Evolutionary conservation across 371 early-diverging fungal genomes (phyloP), one percentile per base, ranked within the genome.

Genomic region (Rhizopus arrhizus): DNA sequence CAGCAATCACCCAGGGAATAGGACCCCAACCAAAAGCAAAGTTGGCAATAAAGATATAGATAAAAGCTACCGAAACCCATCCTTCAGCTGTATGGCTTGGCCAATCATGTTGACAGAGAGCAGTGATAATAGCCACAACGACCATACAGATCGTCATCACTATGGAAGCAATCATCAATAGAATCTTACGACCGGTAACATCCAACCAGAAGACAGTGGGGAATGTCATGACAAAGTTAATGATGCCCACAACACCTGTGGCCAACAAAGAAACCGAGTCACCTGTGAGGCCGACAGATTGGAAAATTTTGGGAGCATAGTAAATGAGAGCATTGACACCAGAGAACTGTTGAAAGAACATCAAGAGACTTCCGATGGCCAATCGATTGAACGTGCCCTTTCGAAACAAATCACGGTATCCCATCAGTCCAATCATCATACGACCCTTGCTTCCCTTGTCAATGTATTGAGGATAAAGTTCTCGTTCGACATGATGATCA

Each of bases 1-100:
- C 83, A 51, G 93, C 92, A 75, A 92, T 89, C 60, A 91, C 89
- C 96, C 96, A 96, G 36, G 88, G 91, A 54, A 90, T 80, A 16
- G 92, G 92, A 36, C 73, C 73, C 73, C 73, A 73, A 3, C 64
- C 61, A 64, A 84, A 82, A 49, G 95, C 92, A 72, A 95, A 95
- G 57, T 73, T 72, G 48, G 73, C 74, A 41, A 87, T 82, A 52
- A 83, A 85, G 55, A 85, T 33, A 41, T 87, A 87, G 22, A 87
- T 76, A 58, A 83, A 80, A 5, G 71, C 83, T 35, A 85, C 80
- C 15, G 71, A 62, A 34, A 73, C 75, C 75, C 75, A 78, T 0
- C 75, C 78, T 58, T 66, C 71, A 0, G 58, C 36, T 6, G 66
- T 61, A 33, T 78, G 78, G 32, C 33, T 61, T 0, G 63, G 60